Percentiles rank a stretch among this genome's conserved stretches.
Evolutionary conservation across 352 stramenopile species (phyloP).

Genomic region (Phytophthora kernoviae): DNA sequence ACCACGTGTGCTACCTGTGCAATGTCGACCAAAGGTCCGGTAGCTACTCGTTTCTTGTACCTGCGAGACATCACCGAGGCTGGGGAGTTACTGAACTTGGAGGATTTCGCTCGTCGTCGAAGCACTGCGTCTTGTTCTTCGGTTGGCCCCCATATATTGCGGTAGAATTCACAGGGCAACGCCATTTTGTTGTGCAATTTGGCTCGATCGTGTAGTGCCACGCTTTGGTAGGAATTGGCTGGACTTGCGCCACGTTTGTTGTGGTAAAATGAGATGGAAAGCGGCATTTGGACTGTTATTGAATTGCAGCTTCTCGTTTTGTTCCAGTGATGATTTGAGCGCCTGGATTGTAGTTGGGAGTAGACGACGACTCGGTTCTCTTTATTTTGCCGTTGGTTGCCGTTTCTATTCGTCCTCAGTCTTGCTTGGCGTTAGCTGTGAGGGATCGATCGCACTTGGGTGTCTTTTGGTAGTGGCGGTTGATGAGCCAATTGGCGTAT

Average conservation of each 20-base stretch:
- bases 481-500: conserved; percentile 35
- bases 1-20: conserved; percentile 75
- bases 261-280: conserved; percentile 58
- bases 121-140: conserved; percentile 35
- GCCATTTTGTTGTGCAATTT: conserved; percentile 44
- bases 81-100: conserved; percentile 19
- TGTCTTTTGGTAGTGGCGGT: conserved; percentile 22
- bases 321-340: conserved; percentile 12
- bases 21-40: conserved; percentile 64
- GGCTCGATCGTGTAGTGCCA: conserved; percentile 38
- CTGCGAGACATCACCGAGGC: conserved; percentile 22
- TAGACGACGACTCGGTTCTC: not conserved
- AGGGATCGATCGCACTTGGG: not conserved
- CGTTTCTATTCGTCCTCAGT: conserved; percentile 12
- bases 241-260: conserved; percentile 27
- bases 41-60: conserved; percentile 44
- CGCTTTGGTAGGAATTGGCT: conserved; percentile 38
- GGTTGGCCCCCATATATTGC: conserved; percentile 56
- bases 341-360: not conserved
- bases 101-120: conserved; percentile 23
- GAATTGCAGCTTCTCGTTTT: conserved; percentile 1
- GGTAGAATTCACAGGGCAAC: conserved; percentile 58
- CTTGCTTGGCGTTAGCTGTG: conserved; percentile 13
- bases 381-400: conserved; percentile 15
- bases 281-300: conserved; percentile 26